Conservation (phyloP, 2,329 filamentous ascomycete genomes). For the Ceratocystis alfenasii region DNA sequence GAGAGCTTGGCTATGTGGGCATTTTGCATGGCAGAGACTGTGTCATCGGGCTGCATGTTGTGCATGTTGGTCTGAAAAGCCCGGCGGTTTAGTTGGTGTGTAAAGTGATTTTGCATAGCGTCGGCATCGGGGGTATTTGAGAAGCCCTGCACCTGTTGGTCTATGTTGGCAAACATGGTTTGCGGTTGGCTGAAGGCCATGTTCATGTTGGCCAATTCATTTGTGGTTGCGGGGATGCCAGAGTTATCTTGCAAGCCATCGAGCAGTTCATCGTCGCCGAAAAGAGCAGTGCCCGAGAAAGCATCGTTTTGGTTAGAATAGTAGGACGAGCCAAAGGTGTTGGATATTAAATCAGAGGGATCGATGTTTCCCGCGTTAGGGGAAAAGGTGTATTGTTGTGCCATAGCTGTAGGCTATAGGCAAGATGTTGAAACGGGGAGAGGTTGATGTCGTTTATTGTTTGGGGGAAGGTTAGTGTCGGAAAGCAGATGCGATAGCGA, state of each 20-base stretch:
- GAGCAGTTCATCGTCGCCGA: constrained; percentile 79
- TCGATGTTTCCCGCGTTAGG: constrained; percentile 17
- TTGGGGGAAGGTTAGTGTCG: neutral
- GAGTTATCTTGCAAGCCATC: constrained; percentile 51
- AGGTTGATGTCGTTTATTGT: neutral
- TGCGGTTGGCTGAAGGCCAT: constrained; percentile 42
- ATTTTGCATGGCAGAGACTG: constrained; percentile 32
- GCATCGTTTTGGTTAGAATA: constrained; percentile 35
- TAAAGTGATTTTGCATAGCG: constrained; percentile 69
- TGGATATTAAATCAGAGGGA: constrained; percentile 13
- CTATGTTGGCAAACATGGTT: constrained; percentile 33
- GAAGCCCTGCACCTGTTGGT: constrained; percentile 64
- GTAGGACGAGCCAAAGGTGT: constrained; percentile 18
- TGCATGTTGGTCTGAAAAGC: constrained; percentile 59
- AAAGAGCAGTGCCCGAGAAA: constrained; percentile 66
- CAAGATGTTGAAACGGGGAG: neutral
- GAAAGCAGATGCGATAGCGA: neutral
- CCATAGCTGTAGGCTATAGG: constrained; percentile 3
- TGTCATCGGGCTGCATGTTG: constrained; percentile 37
- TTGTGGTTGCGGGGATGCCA: constrained; percentile 43
- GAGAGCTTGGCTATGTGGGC: constrained; percentile 9
- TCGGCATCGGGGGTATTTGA: constrained; percentile 86
- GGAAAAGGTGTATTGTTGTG: constrained; percentile 20
- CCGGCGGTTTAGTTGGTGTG: constrained; percentile 59
- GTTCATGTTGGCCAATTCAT: constrained; percentile 45